Percentiles rank a stretch among this genome's conserved stretches.
These are phyloP conservation scores for Pichia eremophila DNA, from an alignment of 805 yeast genomes.

Conservation along the genomic window DNA sequence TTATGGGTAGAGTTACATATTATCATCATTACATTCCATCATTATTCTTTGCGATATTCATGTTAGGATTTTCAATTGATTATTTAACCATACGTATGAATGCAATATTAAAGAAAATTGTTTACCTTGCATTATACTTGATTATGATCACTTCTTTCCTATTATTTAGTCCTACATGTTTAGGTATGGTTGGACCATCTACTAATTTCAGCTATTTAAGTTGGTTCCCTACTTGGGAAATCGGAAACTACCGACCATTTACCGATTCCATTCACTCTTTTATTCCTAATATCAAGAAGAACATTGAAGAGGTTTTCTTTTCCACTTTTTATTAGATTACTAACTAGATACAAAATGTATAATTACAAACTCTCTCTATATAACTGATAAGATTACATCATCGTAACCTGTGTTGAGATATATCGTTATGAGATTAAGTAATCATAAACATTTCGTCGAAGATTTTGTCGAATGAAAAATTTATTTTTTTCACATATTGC, in stretches of 20 bases:
- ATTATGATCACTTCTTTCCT: conserved; percentile 45
- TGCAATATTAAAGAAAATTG: conserved; percentile 17
- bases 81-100: conserved; percentile 27
- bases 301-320: background rate
- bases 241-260: conserved; percentile 9
- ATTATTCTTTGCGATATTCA: conserved; percentile 62
- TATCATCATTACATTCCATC: conserved; percentile 85
- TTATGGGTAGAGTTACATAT: conserved; percentile 82
- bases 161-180: conserved; percentile 51
- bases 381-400: too few relatives aligned
- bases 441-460: too few relatives aligned
- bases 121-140: conserved; percentile 34
- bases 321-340: too few relatives aligned
- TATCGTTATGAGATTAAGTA: too few relatives aligned
- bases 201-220: conserved; percentile 33
- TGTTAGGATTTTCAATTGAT: conserved; percentile 46
- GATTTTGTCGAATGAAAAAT: too few relatives aligned
- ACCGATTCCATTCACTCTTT: background rate
- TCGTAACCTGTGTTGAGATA: too few relatives aligned
- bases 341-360: too few relatives aligned
- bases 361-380: too few relatives aligned
- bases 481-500: too few relatives aligned
- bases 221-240: conserved; percentile 40
- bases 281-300: background rate
- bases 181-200: conserved; percentile 53